A percentile compares a stretch with the other conserved stretches of the same genome.
Evolutionary conservation across 2,329 filamentous ascomycete genomes (phyloP).

Genomic region (Ilyonectria sp.): DNA sequence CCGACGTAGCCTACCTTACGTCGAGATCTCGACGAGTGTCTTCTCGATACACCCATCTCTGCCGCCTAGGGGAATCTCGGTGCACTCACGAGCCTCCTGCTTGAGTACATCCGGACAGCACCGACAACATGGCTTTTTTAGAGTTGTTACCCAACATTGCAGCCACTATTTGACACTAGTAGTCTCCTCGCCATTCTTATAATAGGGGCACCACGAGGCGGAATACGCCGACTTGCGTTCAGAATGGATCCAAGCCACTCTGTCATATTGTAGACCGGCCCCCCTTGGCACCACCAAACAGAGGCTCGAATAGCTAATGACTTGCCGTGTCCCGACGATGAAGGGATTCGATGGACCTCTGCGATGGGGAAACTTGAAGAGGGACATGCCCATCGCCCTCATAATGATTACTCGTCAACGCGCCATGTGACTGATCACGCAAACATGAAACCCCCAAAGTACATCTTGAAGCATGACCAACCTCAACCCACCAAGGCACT

Average conservation of each 20-base stretch:
- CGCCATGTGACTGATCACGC: not conserved
- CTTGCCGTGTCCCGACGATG: not conserved
- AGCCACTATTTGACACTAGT: not conserved
- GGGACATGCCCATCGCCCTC: not conserved
- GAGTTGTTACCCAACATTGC: not conserved
- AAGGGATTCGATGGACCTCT: not conserved
- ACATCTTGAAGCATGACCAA: not conserved
- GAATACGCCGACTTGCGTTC: not conserved
- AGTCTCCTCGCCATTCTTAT: not conserved
- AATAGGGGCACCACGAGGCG: not conserved
- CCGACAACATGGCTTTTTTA: not conserved
- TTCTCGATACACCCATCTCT: too few species aligned
- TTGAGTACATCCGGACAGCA: not conserved
- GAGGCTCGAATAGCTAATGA: too few species aligned
- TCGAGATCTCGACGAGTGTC: too few species aligned
- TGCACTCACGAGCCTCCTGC: not conserved
- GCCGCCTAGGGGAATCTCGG: not conserved
- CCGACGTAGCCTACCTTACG: too few species aligned
- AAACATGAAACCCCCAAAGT: not conserved
- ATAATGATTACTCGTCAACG: not conserved
- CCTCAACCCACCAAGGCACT: slow-evolving; percentile 3
- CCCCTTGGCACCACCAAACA: too few species aligned
- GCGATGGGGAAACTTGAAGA: not conserved
- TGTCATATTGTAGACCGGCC: too few species aligned
- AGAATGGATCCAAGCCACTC: too few species aligned